phyloP scores from a whole-genome alignment of 768 basidiomycete species.

The Suillus subalutaceus region DNA sequence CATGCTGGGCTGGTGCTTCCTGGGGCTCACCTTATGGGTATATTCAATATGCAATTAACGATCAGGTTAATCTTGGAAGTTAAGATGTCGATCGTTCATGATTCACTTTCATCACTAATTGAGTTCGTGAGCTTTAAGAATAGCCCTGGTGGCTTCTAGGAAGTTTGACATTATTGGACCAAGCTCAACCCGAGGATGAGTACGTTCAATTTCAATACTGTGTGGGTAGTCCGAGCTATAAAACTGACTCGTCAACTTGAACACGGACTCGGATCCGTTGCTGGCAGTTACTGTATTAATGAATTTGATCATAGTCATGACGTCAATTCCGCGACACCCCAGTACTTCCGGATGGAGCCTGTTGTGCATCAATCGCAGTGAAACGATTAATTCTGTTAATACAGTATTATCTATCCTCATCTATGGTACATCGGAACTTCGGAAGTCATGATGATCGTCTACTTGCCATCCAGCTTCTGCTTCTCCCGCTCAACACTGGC shows the following conservation, averaged over 20 bases:
- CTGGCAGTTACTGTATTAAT: neutral
- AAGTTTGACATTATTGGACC: neutral
- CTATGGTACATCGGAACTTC: neutral
- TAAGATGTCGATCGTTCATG: neutral
- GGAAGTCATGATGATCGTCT: neutral
- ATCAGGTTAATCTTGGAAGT: neutral
- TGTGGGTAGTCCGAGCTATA: neutral
- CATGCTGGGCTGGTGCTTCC: neutral
- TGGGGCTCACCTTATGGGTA: neutral
- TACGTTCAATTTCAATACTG: neutral
- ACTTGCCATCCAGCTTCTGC: conserved; percentile 8
- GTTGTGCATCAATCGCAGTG: neutral
- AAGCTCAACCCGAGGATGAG: neutral
- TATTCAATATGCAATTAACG: neutral
- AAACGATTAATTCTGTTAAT: neutral
- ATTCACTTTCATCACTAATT: neutral
- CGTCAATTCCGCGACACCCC: neutral
- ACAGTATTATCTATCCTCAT: neutral
- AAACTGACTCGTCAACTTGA: neutral
- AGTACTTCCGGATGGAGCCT: neutral
- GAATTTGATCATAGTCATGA: neutral
- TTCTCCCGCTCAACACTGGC: conserved; percentile 48
- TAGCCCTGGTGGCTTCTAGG: neutral
- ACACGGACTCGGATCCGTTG: neutral
- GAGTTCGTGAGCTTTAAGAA: neutral